Evolutionary conservation across 257 asterid genomes (phyloP).

Genomic region (Ilex aquifolium): DNA sequence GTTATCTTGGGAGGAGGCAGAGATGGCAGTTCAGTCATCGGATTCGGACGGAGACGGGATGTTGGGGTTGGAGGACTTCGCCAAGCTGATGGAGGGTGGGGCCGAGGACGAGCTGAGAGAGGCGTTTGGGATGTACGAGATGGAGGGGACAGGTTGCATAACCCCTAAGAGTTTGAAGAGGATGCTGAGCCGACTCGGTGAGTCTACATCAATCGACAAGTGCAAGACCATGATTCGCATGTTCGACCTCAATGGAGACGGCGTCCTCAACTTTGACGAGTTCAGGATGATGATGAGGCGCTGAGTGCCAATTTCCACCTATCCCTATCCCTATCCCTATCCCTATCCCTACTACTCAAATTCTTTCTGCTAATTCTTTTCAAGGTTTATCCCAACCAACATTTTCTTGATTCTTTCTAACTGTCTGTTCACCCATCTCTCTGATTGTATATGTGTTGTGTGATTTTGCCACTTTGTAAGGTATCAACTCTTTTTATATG

Average conservation of each 20-base stretch:
- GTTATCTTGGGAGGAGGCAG: conserved; percentile 17
- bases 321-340: no score
- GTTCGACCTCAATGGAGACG: conserved; percentile 15
- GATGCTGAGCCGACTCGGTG: conserved; percentile 10
- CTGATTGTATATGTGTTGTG: no score
- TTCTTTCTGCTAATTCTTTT: no score
- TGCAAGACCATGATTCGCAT: conserved; percentile 12
- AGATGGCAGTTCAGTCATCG: conserved; percentile 9
- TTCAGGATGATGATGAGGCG: conserved; percentile 12
- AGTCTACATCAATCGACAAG: background rate
- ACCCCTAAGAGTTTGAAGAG: conserved; percentile 17
- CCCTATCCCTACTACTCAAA: no score
- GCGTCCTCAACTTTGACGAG: conserved; percentile 17
- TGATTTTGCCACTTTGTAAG: no score
- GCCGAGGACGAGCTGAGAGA: conserved; percentile 4
- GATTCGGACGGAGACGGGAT: conserved; percentile 20
- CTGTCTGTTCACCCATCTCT: no score
- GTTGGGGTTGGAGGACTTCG: conserved; percentile 16
- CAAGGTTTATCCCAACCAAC: no score
- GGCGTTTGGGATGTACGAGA: conserved; percentile 10
- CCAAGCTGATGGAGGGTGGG: conserved; percentile 8
- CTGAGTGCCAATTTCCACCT: no score
- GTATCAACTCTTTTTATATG: no score
- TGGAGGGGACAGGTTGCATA: conserved; percentile 8
- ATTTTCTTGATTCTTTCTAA: no score